Evolutionary conservation across 208 protist genomes (phyloP), one percentile per base, ranked within the genome.

Genomic region (Trypanosoma boissoni): DNA sequence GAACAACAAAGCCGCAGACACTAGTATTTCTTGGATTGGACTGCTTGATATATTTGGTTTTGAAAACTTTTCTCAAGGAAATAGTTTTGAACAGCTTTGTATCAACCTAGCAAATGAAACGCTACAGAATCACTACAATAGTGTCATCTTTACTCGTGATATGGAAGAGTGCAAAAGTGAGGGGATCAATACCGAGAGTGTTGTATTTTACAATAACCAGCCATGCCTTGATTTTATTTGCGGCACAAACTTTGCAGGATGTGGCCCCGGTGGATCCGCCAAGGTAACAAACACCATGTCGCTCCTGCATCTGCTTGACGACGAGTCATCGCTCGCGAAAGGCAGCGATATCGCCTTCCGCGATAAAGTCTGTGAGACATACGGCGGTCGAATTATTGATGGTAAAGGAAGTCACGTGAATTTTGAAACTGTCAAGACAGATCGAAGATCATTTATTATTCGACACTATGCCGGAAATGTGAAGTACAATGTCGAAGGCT

Each of bases 91-190:
- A 72, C 96, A 98, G 72, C 72, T 98, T 10, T 97, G 92, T 67
- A 98, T 98, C 64, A 98, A 98, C 72, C 91, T 92, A 52, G 92
- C 94, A 24, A 98, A 98, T 75, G 96, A 98, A 61, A 86, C 94
- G 48, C 58, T 98, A 53, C 95, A 98, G 69, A 77, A 86, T 44
- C 75, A 86, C 55, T 95, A 94, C 74, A 95, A 94, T 70, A 68
- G 81, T 36, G 78, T 91, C 54, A 83, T 92, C 31, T 96, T 97
- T 64, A 79, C 83, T 24, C 52, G 53, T 29, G 73, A 84, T 36
- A 66, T 76, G 27, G 46, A 72, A 20, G 74, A 84, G 20, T 89
- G 80, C 60, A 12, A 77, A 82, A 68, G 79, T 77, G 81, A 76
- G 70, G 53, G 88, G 18, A 96, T 97, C 44, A 76, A 93, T 49